These are phyloP conservation scores for Endocalyx cinctus DNA, from an alignment of 2,329 filamentous ascomycete species.

Conservation along the genomic window DNA sequence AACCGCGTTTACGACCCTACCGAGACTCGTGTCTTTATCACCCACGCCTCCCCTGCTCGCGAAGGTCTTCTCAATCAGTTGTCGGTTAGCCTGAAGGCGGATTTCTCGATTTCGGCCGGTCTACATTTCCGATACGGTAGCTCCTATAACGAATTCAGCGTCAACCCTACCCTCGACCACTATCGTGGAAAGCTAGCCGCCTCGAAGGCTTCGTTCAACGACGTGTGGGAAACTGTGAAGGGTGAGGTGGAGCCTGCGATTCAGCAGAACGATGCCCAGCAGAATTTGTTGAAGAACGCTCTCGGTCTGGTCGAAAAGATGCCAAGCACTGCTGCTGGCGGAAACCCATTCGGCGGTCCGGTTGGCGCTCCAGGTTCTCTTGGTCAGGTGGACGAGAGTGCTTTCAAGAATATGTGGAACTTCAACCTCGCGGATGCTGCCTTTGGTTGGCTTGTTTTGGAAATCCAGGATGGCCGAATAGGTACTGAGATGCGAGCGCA, in stretches of 20 bases:
- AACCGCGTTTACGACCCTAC: slow-evolving; percentile 98
- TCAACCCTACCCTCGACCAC: slow-evolving; percentile 96
- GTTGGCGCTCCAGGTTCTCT: slow-evolving; percentile 65
- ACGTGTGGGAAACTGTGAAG: slow-evolving; percentile 99
- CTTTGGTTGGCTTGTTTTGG: slow-evolving; percentile 91
- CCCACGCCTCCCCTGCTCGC: slow-evolving; percentile 91
- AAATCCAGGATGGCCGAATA: slow-evolving; percentile 92
- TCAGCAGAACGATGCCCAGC: slow-evolving; percentile 86
- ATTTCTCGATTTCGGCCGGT: slow-evolving; percentile 96
- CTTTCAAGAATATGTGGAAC: slow-evolving; percentile 99
- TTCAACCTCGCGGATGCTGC: slow-evolving; percentile 97
- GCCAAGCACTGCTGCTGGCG: slow-evolving; percentile 89
- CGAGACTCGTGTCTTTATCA: slow-evolving; percentile 94
- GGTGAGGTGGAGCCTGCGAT: slow-evolving; percentile 93
- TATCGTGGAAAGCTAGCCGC: slow-evolving; percentile 97
- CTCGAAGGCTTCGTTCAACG: slow-evolving; percentile 97
- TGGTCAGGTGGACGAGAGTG: slow-evolving; percentile 94
- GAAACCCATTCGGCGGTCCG: slow-evolving; percentile 92
- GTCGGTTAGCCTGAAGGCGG: slow-evolving; percentile 93
- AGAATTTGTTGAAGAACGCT: slow-evolving; percentile 85
- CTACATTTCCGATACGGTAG: slow-evolving; percentile 98
- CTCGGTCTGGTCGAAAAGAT: slow-evolving; percentile 96
- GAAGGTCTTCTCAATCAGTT: slow-evolving; percentile 97
- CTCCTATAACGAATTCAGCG: slow-evolving; percentile 99
- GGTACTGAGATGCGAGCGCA: slow-evolving; percentile 98